Conservation (phyloP, 1,284 basidiomycete species). For the Cutaneotrichosporon arboriforme region DNA sequence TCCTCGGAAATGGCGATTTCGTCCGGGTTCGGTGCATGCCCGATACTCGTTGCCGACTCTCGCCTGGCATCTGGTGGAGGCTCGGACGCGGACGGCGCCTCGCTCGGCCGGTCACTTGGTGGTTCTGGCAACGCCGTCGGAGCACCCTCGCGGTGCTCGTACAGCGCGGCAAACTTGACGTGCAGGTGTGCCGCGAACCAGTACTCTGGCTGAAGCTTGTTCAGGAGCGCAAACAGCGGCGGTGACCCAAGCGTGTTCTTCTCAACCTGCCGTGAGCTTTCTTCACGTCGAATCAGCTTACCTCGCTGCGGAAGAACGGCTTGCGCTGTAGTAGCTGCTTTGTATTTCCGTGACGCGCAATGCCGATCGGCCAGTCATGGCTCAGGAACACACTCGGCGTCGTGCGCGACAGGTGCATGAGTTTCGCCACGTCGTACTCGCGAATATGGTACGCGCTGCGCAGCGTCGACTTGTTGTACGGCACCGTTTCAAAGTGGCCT, state of each 20-base stretch:
- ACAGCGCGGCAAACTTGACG: conserved; percentile 68
- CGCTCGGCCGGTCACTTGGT: too few relatives aligned
- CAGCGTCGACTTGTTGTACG: conserved; percentile 60
- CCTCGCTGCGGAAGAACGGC: conserved; percentile 72
- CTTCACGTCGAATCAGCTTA: conserved; percentile 9
- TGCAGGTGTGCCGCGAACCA: conserved; percentile 98
- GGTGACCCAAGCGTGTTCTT: conserved; percentile 77
- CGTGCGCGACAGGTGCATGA: conserved; percentile 51
- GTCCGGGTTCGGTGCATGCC: conserved; percentile 54
- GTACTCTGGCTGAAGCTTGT: conserved; percentile 70
- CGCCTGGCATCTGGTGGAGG: too few relatives aligned
- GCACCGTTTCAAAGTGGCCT: conserved; percentile 56
- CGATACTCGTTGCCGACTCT: too few relatives aligned
- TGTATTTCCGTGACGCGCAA: conserved; percentile 75
- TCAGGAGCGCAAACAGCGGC: conserved; percentile 73
- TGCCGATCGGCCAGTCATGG: conserved; percentile 92
- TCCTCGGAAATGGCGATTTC: conserved; percentile 60
- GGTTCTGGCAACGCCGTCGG: too few relatives aligned
- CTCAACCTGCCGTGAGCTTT: conserved; percentile 48
- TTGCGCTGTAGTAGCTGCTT: conserved; percentile 66
- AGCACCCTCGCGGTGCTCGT: too few relatives aligned
- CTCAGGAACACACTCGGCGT: conserved; percentile 70
- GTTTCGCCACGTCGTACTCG: conserved; percentile 71
- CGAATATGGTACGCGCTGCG: conserved; percentile 89
- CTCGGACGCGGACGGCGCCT: too few relatives aligned